phyloP scores from a whole-genome alignment of 2,329 filamentous ascomycete genomes.

The Aspergillus viridinutans region DNA sequence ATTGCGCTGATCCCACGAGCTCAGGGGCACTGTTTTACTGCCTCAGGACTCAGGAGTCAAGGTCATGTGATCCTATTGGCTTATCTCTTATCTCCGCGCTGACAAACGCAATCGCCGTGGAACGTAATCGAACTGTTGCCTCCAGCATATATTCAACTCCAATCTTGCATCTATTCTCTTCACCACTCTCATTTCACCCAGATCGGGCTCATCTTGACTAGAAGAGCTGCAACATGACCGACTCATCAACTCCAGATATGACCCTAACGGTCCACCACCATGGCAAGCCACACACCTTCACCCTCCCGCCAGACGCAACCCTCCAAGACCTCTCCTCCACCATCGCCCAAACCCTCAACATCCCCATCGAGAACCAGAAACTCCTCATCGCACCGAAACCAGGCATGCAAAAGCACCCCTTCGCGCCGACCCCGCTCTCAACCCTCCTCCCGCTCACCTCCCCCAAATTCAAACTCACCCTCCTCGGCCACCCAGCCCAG shows the following conservation, averaged over 20 bases:
- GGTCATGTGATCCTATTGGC: not conserved
- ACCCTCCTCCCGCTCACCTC: constrained; percentile 31
- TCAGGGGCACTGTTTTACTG: not conserved
- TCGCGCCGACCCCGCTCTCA: constrained; percentile 32
- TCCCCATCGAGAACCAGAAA: constrained; percentile 42
- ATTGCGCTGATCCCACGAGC: not conserved
- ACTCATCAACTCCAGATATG: constrained; percentile 18
- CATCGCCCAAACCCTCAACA: constrained; percentile 33
- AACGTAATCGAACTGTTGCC: constrained; percentile 25
- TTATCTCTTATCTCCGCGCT: constrained; percentile 27
- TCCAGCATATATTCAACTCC: not conserved
- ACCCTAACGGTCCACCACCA: constrained; percentile 53
- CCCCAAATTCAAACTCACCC: constrained; percentile 43
- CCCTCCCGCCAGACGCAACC: constrained; percentile 49
- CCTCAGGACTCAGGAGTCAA: not conserved
- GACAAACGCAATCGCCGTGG: constrained; percentile 30
- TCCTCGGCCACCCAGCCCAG: constrained; percentile 41
- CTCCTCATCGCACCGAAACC: constrained; percentile 46
- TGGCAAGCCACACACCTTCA: constrained; percentile 47
- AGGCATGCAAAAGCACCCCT: constrained; percentile 44
- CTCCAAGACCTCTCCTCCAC: constrained; percentile 41
- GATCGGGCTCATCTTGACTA: constrained; percentile 3
- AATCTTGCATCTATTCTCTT: not conserved
- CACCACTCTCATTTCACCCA: no score
- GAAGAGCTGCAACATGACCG: not conserved